Conservation (phyloP, 148 eudicot genomes). For the Rhododendron ferrugineum region DNA sequence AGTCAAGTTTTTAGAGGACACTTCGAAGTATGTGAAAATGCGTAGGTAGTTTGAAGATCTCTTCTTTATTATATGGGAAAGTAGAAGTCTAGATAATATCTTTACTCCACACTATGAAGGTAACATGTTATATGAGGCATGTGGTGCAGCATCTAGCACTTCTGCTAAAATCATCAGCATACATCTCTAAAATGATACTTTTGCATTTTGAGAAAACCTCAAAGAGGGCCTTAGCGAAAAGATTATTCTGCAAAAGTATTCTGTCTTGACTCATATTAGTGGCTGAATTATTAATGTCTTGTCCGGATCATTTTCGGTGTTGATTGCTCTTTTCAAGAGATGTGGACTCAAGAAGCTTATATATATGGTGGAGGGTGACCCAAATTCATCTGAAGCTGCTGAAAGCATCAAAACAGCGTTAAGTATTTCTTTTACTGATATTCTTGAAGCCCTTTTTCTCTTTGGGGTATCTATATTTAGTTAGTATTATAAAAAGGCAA, state of each 20-base stretch:
- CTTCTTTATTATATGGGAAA: neutral
- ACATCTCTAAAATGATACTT: neutral
- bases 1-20: neutral
- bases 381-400: conserved; percentile 79
- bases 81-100: neutral
- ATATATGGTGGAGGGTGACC: conserved; percentile 94
- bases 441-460: neutral
- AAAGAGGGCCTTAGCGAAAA: neutral
- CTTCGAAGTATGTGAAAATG: neutral
- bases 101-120: neutral
- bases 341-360: conserved; percentile 90
- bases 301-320: neutral
- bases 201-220: neutral
- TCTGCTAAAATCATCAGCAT: neutral
- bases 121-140: neutral
- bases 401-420: conserved; percentile 98
- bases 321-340: conserved; percentile 39
- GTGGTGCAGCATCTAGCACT: neutral
- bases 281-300: conserved; percentile 7
- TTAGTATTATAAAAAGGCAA: neutral
- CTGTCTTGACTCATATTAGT: neutral
- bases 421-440: conserved; percentile 23
- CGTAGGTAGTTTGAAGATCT: neutral
- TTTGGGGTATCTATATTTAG: neutral
- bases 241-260: neutral